Percentiles rank a stretch among this genome's conserved stretches.
Conservation (phyloP, 768 basidiomycete species). For the Russula sp. region DNA sequence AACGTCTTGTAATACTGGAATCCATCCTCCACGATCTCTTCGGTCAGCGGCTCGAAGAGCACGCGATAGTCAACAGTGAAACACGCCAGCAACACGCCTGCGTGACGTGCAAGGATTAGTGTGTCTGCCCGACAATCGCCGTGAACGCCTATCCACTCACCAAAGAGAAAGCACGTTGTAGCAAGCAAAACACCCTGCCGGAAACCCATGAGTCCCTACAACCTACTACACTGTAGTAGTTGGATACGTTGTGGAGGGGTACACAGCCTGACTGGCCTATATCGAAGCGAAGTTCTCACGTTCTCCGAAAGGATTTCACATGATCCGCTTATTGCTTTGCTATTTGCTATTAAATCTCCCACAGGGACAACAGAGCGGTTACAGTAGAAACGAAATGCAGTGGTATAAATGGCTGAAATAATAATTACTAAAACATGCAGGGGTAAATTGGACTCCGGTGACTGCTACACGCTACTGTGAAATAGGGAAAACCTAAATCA, state of each 20-base stretch:
- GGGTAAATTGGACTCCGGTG: slow-evolving; percentile 28
- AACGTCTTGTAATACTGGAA: slow-evolving; percentile 91
- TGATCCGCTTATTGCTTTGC: background rate
- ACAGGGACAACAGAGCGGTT: slow-evolving; percentile 3
- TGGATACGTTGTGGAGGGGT: background rate
- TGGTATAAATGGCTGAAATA: slow-evolving; percentile 30
- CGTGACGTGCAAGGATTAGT: slow-evolving; percentile 16
- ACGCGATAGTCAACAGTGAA: slow-evolving; percentile 86
- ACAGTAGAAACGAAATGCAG: slow-evolving; percentile 14
- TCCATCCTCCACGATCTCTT: slow-evolving; percentile 67
- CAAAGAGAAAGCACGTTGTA: slow-evolving; percentile 87
- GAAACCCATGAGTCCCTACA: slow-evolving; percentile 67
- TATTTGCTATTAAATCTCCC: no score
- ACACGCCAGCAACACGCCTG: slow-evolving; percentile 81
- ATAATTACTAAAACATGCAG: slow-evolving; percentile 28
- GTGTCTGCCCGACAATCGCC: slow-evolving; percentile 4
- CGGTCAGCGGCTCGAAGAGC: slow-evolving; percentile 64
- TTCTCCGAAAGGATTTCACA: background rate
- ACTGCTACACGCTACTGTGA: slow-evolving; percentile 22
- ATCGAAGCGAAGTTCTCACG: slow-evolving; percentile 17
- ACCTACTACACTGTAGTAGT: background rate
- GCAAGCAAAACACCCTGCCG: slow-evolving; percentile 83
- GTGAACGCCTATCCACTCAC: slow-evolving; percentile 41
- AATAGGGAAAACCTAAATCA: slow-evolving; percentile 6
- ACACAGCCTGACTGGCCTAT: background rate